Percentiles rank a stretch among this genome's conserved stretches.
Conservation (phyloP, 2,329 filamentous ascomycete species). For the Fusarium guadeloupense region DNA sequence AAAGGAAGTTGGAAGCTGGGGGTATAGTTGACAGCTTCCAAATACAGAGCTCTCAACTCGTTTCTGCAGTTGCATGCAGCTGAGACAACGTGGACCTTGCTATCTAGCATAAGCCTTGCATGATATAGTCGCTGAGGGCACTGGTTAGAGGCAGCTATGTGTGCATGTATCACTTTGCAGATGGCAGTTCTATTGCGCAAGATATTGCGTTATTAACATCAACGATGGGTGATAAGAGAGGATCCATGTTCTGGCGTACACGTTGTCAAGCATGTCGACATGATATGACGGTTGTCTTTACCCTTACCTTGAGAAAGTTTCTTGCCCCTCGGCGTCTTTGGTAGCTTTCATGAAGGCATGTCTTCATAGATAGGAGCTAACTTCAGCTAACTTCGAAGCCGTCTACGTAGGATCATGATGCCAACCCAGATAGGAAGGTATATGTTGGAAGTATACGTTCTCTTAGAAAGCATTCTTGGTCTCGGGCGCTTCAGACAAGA, state of each 20-base stretch:
- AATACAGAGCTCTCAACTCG: not conserved
- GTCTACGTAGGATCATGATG: too few species aligned
- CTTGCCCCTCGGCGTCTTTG: too few species aligned
- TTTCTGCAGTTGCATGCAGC: not conserved
- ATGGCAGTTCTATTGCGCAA: not conserved
- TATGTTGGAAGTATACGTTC: too few species aligned
- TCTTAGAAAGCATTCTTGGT: too few species aligned
- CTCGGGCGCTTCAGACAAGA: too few species aligned
- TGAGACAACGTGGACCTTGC: not conserved
- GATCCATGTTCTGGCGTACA: not conserved
- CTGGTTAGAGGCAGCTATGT: not conserved
- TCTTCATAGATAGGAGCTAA: not conserved
- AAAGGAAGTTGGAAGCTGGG: not conserved
- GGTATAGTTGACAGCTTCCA: not conserved
- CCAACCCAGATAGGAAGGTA: too few species aligned
- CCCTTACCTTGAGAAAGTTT: not conserved
- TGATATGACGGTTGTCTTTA: not conserved
- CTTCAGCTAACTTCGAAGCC: too few species aligned
- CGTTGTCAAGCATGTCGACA: not conserved
- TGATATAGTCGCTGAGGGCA: not conserved
- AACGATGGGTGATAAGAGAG: not conserved
- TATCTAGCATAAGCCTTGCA: not conserved
- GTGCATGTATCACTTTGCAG: not conserved
- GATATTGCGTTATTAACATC: not conserved
- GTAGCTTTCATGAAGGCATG: not conserved